These are phyloP conservation scores for Staphylotrichum longicolle DNA, from an alignment of 495 filamentous ascomycete genomes.

Conservation along the genomic window DNA sequence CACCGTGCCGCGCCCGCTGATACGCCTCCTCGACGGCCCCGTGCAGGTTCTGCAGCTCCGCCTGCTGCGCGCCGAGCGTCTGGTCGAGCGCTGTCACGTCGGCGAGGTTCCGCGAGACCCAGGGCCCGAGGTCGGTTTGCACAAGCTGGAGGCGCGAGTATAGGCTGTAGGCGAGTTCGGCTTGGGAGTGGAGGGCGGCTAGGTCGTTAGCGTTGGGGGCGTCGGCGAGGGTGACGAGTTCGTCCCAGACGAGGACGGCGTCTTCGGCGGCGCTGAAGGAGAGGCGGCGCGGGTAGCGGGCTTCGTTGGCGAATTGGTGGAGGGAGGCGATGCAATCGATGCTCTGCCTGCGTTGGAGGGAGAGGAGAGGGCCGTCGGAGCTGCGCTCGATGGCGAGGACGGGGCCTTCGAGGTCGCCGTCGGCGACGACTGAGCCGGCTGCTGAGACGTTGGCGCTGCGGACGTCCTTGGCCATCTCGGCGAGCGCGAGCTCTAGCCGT, in stretches of 20 bases:
- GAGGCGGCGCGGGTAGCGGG: slow-evolving; percentile 72
- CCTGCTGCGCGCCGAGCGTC: slow-evolving; percentile 56
- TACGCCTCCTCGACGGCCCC: slow-evolving; percentile 64
- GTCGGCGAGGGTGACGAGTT: slow-evolving; percentile 43
- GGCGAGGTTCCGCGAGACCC: slow-evolving; percentile 64
- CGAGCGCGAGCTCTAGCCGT: slow-evolving; percentile 11
- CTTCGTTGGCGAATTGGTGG: slow-evolving; percentile 46
- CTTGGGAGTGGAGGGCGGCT: slow-evolving; percentile 24
- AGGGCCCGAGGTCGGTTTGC: slow-evolving; percentile 54
- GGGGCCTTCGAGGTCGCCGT: slow-evolving; percentile 43
- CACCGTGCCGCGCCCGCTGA: slow-evolving; percentile 59
- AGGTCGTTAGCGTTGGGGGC: slow-evolving; percentile 36
- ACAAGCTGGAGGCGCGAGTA: slow-evolving; percentile 50
- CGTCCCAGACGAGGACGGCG: slow-evolving; percentile 72
- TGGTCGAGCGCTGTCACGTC: slow-evolving; percentile 62
- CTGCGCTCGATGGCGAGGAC: slow-evolving; percentile 39
- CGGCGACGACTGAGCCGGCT: slow-evolving; percentile 45
- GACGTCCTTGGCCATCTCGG: slow-evolving; percentile 28
- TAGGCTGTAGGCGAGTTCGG: slow-evolving; percentile 61
- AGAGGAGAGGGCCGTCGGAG: slow-evolving; percentile 23
- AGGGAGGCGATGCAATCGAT: slow-evolving; percentile 38
- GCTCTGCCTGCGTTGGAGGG: slow-evolving; percentile 51
- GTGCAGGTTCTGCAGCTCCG: slow-evolving; percentile 66
- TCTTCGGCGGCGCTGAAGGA: slow-evolving; percentile 91
- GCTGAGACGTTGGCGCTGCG: slow-evolving; percentile 36